Evolutionary conservation across 116 monocot species (phyloP), one percentile per base, ranked within the genome.

Genomic region (Zostera marina): DNA sequence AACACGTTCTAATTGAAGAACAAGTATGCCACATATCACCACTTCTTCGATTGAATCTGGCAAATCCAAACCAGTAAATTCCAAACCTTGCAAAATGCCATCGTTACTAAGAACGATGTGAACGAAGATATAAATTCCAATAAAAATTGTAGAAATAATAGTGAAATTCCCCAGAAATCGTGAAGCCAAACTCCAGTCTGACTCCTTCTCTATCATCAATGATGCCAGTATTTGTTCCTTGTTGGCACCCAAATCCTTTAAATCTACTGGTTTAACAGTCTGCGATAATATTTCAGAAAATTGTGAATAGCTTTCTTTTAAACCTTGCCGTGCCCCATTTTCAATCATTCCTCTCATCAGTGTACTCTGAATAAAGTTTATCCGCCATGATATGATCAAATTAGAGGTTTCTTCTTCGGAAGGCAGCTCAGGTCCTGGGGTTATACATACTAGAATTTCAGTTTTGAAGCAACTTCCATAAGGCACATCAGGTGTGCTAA

Each of bases 261-360:
- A 59, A 10, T 62, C 55, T 9, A 69, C 66, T 22, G 62, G 53
- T 64, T 69, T 73, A 23, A 77, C 39, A 52, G 69, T 65, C 56
- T 74, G 80, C 41, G 70, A 24, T 38, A 88, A 61, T 12, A 75
- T 17, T 22, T 77, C 74, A 8, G 63, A 74, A 53, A 79, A 83
- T 12, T 58, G 65, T 42, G 68, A 60, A 51, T 63, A 89, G 58
- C 73, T 81, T 44, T 89, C 84, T 53, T 78, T 74, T 8, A 89
- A 64, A 2, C 89, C 84, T 23, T 81, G 73, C 38, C 64, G 56
- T 39, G 71, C 73, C 42, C 67, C 67, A 39, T 65, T 47, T 61
- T 89, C 89, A 22, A 89, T 89, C 22, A 89, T 63, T 41, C 63
- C 54, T 62, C 63, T 77, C 84, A 89, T 81, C 19, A 89, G 14